These are phyloP conservation scores for Sedum album DNA, from an alignment of 164 flowering plant species.

Conservation along the genomic window DNA sequence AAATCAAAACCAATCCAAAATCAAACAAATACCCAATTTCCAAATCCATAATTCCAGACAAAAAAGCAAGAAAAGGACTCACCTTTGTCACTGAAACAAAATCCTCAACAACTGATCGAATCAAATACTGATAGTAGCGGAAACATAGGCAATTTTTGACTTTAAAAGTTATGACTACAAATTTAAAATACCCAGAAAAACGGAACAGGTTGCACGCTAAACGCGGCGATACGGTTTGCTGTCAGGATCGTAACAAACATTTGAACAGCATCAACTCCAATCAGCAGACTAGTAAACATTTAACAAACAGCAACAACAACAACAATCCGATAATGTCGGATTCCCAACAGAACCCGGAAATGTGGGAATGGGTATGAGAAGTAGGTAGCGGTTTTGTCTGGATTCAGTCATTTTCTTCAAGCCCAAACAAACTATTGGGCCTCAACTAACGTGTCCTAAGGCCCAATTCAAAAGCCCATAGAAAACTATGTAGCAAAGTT, in stretches of 20 bases:
- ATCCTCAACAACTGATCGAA: neutral
- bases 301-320: neutral
- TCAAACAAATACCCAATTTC: neutral
- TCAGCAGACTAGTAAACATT: neutral
- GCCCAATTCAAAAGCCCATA: no score
- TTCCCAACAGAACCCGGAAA: neutral
- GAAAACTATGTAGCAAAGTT: no score
- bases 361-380: neutral
- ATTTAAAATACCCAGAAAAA: neutral
- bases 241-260: constrained; percentile 5
- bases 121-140: neutral
- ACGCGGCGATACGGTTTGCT: neutral
- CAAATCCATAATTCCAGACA: neutral
- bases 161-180: neutral
- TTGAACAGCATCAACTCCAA: neutral
- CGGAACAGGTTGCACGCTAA: constrained; percentile 2
- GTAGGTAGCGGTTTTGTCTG: no score
- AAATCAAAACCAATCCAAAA: neutral
- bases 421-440: no score
- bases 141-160: neutral
- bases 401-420: no score
- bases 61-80: neutral
- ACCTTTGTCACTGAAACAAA: neutral
- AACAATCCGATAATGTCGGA: neutral
- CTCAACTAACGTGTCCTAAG: no score